phyloP scores from a whole-genome alignment of 352 stramenopile genomes.

The Phytophthora macrochlamydospora region DNA sequence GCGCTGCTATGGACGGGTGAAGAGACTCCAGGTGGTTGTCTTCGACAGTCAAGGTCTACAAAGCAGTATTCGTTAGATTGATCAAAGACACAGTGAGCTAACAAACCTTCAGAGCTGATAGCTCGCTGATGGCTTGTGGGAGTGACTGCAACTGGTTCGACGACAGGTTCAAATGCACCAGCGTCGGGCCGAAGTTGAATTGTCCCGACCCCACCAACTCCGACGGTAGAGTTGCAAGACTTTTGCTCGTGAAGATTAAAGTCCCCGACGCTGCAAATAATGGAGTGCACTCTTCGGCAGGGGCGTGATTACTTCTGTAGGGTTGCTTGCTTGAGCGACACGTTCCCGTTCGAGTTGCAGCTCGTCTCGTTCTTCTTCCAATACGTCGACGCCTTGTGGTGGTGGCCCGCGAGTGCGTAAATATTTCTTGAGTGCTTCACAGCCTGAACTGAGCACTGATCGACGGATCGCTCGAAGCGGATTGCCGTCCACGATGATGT shows the following conservation, averaged over 20 bases:
- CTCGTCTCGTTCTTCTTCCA: slow-evolving; percentile 79
- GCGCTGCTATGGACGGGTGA: slow-evolving; percentile 39
- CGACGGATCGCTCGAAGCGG: slow-evolving; percentile 75
- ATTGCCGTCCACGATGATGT: slow-evolving; percentile 80
- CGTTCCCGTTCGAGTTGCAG: slow-evolving; percentile 39
- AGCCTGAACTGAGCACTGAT: slow-evolving; percentile 65
- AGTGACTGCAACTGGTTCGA: slow-evolving; percentile 64
- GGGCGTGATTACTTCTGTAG: slow-evolving; percentile 8
- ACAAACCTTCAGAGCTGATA: slow-evolving; percentile 49
- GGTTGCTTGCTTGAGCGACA: slow-evolving; percentile 7
- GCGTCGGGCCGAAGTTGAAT: slow-evolving; percentile 51
- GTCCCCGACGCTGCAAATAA: slow-evolving; percentile 61
- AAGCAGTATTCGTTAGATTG: too few species aligned
- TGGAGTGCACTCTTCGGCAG: slow-evolving; percentile 21
- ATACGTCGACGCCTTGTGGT: slow-evolving; percentile 52
- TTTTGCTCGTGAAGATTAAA: slow-evolving; percentile 50
- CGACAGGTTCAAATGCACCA: slow-evolving; percentile 72
- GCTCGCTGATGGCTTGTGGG: slow-evolving; percentile 48
- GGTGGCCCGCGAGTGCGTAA: slow-evolving; percentile 69
- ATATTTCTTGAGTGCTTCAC: slow-evolving; percentile 85
- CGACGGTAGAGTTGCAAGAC: slow-evolving; percentile 33
- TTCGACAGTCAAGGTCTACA: slow-evolving; percentile 70
- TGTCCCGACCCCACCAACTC: slow-evolving; percentile 27
- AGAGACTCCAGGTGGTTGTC: slow-evolving; percentile 68
- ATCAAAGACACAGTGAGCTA: neutral